Evolutionary conservation across 257 asterid species (phyloP).

Genomic region (Nicotiana noctiflora): DNA sequence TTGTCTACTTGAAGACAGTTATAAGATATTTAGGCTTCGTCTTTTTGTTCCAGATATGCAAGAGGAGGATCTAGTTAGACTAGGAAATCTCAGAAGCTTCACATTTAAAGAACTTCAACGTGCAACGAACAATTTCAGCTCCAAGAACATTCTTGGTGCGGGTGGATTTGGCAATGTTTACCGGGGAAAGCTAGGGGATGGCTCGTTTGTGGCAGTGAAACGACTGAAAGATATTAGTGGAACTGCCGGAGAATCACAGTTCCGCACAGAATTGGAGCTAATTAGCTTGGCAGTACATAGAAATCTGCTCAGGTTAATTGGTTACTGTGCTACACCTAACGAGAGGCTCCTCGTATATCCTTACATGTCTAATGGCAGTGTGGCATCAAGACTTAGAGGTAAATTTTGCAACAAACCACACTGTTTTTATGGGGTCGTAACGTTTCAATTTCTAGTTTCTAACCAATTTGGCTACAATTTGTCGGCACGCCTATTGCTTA

Average conservation of each 20-base stretch:
- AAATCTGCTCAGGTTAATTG: slow-evolving; percentile 68
- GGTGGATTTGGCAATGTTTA: slow-evolving; percentile 97
- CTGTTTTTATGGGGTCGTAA: not conserved
- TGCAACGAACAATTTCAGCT: slow-evolving; percentile 72
- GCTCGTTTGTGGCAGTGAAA: slow-evolving; percentile 70
- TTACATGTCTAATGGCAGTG: slow-evolving; percentile 91
- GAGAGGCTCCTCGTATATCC: slow-evolving; percentile 94
- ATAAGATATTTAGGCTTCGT: not conserved
- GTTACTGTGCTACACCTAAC: slow-evolving; percentile 62
- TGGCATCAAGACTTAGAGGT: slow-evolving; percentile 88
- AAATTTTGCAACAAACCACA: not conserved
- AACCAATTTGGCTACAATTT: not conserved
- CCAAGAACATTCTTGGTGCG: slow-evolving; percentile 81
- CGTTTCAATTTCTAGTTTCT: not conserved
- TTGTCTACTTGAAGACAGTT: not conserved
- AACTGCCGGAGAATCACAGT: slow-evolving; percentile 78
- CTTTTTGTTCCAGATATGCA: slow-evolving; percentile 44
- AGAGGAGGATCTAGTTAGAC: slow-evolving; percentile 59
- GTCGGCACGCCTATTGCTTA: not conserved
- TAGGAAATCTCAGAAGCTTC: slow-evolving; percentile 73
- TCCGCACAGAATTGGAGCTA: slow-evolving; percentile 75
- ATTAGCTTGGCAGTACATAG: slow-evolving; percentile 91
- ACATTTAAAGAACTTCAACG: slow-evolving; percentile 80
- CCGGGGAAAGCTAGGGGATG: slow-evolving; percentile 58
- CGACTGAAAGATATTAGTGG: slow-evolving; percentile 77